These are phyloP conservation scores for Eutypa lata DNA, from an alignment of 2,329 filamentous ascomycete genomes.

Conservation along the genomic window DNA sequence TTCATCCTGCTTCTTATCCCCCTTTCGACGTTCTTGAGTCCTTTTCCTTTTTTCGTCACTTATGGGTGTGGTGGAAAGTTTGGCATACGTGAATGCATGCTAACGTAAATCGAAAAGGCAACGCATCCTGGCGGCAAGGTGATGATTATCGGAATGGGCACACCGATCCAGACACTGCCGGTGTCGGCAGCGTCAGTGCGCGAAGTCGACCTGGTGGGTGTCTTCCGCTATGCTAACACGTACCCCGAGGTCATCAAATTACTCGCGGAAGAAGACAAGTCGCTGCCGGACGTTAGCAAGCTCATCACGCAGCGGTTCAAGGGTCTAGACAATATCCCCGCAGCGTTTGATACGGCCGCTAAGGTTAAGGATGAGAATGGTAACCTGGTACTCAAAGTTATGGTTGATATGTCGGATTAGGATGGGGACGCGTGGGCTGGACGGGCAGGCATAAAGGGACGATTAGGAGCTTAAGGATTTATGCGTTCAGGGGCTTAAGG, in stretches of 20 bases:
- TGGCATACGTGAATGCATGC: no score
- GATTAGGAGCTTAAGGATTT: not conserved
- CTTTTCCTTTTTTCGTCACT: not conserved
- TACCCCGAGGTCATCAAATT: constrained; percentile 58
- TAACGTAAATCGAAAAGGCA: constrained; percentile 32
- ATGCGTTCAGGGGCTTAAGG: not conserved
- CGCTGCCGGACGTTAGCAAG: constrained; percentile 62
- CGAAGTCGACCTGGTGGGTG: constrained; percentile 73
- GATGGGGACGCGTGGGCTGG: not conserved
- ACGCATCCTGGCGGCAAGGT: constrained; percentile 68
- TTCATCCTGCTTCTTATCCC: no score
- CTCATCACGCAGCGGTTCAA: constrained; percentile 69
- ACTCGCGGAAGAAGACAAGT: constrained; percentile 43
- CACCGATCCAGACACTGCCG: constrained; percentile 65
- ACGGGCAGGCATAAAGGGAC: no score
- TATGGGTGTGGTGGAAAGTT: no score
- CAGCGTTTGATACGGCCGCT: constrained; percentile 71
- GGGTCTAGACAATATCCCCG: constrained; percentile 59
- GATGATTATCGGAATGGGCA: constrained; percentile 75
- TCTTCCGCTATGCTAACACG: constrained; percentile 75
- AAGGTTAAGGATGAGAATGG: constrained; percentile 67
- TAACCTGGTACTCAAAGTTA: constrained; percentile 71
- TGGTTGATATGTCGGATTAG: constrained; percentile 45
- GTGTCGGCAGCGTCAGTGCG: constrained; percentile 66
- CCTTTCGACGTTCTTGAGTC: not conserved